Evolutionary conservation across 805 yeast genomes (phyloP).

Genomic region (Priceomyces medius): DNA sequence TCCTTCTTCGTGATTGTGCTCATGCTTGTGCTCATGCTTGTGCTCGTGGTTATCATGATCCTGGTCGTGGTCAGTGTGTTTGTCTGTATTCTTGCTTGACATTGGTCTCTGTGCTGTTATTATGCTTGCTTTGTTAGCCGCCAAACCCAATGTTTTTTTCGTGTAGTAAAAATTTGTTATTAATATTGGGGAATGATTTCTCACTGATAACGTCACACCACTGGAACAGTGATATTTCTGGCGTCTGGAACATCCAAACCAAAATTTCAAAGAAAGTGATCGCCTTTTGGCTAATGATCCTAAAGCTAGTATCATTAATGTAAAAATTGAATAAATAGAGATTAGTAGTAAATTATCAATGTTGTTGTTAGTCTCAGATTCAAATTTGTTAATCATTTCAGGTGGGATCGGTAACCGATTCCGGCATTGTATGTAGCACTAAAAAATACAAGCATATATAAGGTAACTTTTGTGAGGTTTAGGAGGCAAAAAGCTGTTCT

Average conservation of each 20-base stretch:
- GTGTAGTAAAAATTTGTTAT: neutral
- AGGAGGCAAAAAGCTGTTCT: slow-evolving; percentile 16
- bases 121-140: neutral
- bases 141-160: neutral
- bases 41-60: slow-evolving; percentile 3
- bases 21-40: slow-evolving; percentile 10
- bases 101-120: neutral
- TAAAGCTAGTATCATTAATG: neutral
- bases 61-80: slow-evolving; percentile 3
- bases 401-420: slow-evolving; percentile 5
- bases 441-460: neutral
- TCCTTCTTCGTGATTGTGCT: slow-evolving; percentile 6
- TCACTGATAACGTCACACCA: neutral
- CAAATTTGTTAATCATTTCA: neutral
- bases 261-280: neutral
- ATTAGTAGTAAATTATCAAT: neutral
- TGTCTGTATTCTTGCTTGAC: slow-evolving; percentile 1
- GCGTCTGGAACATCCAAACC: neutral
- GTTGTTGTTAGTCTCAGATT: neutral
- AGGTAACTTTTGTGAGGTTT: neutral
- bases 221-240: neutral
- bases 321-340: neutral
- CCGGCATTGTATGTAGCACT: slow-evolving; percentile 1
- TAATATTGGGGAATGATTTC: neutral
- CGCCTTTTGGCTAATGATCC: neutral